phyloP scores from a whole-genome alignment of 768 basidiomycete genomes.

The Boletus edulis region DNA sequence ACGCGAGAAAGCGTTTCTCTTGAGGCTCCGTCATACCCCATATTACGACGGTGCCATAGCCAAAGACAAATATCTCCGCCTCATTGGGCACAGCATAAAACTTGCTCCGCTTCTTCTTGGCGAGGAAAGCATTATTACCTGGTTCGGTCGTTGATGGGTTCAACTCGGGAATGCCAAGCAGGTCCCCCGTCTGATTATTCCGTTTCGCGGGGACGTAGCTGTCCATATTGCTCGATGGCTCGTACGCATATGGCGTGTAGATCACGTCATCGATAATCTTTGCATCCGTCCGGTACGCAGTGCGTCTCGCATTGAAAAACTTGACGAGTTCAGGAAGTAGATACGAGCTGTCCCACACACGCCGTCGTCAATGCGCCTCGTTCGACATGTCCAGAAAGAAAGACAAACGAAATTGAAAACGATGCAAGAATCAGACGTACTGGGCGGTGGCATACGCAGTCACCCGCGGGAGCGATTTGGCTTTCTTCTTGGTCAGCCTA shows the following conservation, averaged over 20 bases:
- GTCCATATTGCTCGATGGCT: slow-evolving; percentile 41
- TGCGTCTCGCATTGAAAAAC: slow-evolving; percentile 82
- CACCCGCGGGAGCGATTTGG: slow-evolving; percentile 87
- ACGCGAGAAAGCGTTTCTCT: slow-evolving; percentile 86
- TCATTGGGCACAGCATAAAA: slow-evolving; percentile 64
- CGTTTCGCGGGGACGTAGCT: slow-evolving; percentile 31
- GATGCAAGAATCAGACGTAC: slow-evolving; percentile 38
- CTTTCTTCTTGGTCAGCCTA: slow-evolving; percentile 90
- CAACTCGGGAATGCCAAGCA: slow-evolving; percentile 77
- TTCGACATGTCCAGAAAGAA: too few species aligned
- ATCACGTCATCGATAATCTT: slow-evolving; percentile 91
- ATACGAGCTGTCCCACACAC: slow-evolving; percentile 62
- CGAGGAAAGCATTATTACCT: slow-evolving; percentile 28
- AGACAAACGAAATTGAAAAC: too few species aligned
- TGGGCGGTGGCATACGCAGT: slow-evolving; percentile 94
- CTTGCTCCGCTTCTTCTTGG: slow-evolving; percentile 57
- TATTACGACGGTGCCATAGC: slow-evolving; percentile 92
- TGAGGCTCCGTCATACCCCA: slow-evolving; percentile 98
- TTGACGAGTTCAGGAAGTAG: slow-evolving; percentile 83
- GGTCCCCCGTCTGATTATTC: slow-evolving; percentile 54
- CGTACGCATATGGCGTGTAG: slow-evolving; percentile 89
- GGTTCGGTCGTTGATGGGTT: slow-evolving; percentile 28
- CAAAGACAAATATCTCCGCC: slow-evolving; percentile 91
- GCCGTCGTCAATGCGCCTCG: not conserved
- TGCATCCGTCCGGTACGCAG: slow-evolving; percentile 82